Evolutionary conservation across 495 filamentous ascomycete genomes (phyloP).

Genomic region (Aspergillus indologenus): DNA sequence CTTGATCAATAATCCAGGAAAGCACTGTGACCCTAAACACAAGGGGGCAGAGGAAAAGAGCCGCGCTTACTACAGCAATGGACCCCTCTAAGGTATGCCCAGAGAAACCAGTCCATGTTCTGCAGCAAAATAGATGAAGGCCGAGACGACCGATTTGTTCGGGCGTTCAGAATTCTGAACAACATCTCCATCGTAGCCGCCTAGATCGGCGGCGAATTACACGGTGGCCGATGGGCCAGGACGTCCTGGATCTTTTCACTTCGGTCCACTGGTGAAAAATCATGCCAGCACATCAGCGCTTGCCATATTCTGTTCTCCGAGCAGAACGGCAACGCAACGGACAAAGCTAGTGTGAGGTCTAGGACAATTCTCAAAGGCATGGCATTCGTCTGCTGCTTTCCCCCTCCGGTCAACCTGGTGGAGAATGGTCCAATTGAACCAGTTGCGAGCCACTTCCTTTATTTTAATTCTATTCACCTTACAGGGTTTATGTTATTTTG

Average conservation of each 20-base stretch:
- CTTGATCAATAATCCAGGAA: slow-evolving; percentile 6
- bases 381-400: slow-evolving; percentile 16
- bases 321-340: slow-evolving; percentile 25
- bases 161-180: slow-evolving; percentile 19
- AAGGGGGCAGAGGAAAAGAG: not conserved
- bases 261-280: slow-evolving; percentile 67
- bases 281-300: slow-evolving; percentile 86
- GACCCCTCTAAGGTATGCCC: slow-evolving; percentile 4
- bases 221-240: slow-evolving; percentile 48
- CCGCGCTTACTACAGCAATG: slow-evolving; percentile 1
- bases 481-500: slow-evolving; percentile 11
- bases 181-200: slow-evolving; percentile 27
- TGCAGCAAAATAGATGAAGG: slow-evolving; percentile 15
- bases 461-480: slow-evolving; percentile 7
- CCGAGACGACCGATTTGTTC: slow-evolving; percentile 17
- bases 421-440: slow-evolving; percentile 14
- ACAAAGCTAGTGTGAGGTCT: slow-evolving; percentile 22
- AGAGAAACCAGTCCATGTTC: slow-evolving; percentile 10
- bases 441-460: slow-evolving; percentile 14
- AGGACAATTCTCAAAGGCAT: slow-evolving; percentile 18
- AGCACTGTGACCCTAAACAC: slow-evolving; percentile 2
- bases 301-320: slow-evolving; percentile 20
- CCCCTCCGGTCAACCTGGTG: slow-evolving; percentile 17
- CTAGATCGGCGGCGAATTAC: slow-evolving; percentile 37
- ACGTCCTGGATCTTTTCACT: slow-evolving; percentile 54